Evolutionary conservation across 768 basidiomycete genomes (phyloP), one percentile per base, ranked within the genome.

Genomic region (Dioszegia hungarica): DNA sequence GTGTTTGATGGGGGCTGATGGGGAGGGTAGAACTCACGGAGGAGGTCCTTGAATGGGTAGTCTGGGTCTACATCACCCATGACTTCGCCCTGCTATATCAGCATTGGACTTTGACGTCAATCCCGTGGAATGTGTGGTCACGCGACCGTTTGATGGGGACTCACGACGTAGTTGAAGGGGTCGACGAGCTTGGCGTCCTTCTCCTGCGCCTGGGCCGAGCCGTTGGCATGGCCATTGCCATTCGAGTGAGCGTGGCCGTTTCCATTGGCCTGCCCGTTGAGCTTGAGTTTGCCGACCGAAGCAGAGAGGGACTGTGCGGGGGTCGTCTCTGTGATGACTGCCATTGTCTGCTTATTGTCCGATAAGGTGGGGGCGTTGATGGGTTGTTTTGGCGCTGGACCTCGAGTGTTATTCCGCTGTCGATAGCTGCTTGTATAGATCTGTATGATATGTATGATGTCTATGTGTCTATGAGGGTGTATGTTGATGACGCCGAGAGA

Each of bases 121-220:
- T 11, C 9, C 47, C 31, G 11, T 19, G 20, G 11, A 15, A n/a
- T n/a, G 40, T 22, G 20, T 6, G 11, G 29, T 46, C 43, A 56
- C 33, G 20, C 43, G 54, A 38, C 27, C 52, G 56, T n/a, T 22
- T 29, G 25, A 36, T 3, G n/a, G 24, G 22, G 2, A 70, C 68
- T 62, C 57, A 70, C 68, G 52, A 68, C 70, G 38, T 72, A 72
- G 55, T 72, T 72, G 64, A 61, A 72, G 8, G 70, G 70, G 52
- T 72, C 70, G 12, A 72, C 70, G 25, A 72, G 40, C 19, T 39
- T 59, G 5, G 36, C 28, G 24, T 40, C 45, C 37, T 29, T 41
- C 46, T 46, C 56, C 10, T 25, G 19, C 20, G n/a, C 3, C 5
- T 20, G 38, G 12, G 46, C 36, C 24, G 38, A 19, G 27, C 36